These are phyloP conservation scores for Athelia psychrophila DNA, from an alignment of 1,284 basidiomycete species.

Conservation along the genomic window DNA sequence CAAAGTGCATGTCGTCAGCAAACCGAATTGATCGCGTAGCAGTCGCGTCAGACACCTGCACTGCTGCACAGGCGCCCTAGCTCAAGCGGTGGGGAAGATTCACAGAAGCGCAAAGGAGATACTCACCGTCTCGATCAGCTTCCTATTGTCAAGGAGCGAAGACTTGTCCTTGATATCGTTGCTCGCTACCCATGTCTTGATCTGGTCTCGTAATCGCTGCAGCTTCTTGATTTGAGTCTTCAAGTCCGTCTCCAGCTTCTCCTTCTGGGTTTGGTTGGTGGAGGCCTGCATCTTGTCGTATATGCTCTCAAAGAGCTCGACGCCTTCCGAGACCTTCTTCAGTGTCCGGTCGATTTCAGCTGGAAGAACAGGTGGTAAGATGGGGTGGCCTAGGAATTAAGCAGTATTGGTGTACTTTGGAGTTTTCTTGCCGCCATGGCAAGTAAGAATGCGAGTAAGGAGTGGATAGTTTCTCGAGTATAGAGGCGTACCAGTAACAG, in stretches of 20 bases:
- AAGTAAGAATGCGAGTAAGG: no score
- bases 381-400: neutral
- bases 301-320: constrained; percentile 93
- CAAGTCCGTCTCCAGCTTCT: constrained; percentile 92
- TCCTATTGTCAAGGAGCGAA: constrained; percentile 88
- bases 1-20: constrained; percentile 8
- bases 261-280: constrained; percentile 94
- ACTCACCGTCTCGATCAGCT: constrained; percentile 96
- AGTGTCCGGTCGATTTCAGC: constrained; percentile 96
- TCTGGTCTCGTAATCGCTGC: constrained; percentile 96
- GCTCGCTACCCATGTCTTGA: constrained; percentile 98
- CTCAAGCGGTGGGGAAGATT: no score
- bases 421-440: constrained; percentile 81
- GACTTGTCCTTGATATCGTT: constrained; percentile 99
- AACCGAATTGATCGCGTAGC: neutral
- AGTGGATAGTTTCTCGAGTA: constrained; percentile 7
- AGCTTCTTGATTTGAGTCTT: constrained; percentile 99
- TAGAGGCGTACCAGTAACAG: no score
- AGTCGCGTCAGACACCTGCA: constrained; percentile 1
- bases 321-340: constrained; percentile 92
- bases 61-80: no score
- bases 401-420: constrained; percentile 54
- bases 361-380: constrained; percentile 29
- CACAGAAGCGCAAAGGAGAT: constrained; percentile 6
- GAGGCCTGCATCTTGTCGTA: constrained; percentile 96